Evolutionary conservation across 176 grass and related monocot species (phyloP).

Genomic region (Phyllostachys edulis): DNA sequence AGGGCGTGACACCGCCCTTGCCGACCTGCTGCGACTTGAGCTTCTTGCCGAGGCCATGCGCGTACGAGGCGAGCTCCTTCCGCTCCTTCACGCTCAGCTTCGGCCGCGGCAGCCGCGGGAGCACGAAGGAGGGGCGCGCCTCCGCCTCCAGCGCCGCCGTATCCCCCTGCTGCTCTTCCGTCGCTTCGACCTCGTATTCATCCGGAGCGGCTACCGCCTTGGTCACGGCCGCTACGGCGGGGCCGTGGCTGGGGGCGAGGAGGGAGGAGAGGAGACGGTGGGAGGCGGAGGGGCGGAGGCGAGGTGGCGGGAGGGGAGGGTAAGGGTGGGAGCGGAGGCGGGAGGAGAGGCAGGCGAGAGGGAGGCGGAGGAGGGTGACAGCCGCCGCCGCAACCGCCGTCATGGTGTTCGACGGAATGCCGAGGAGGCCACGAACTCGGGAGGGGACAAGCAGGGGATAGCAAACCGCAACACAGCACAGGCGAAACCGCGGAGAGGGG

Average conservation of each 20-base stretch:
- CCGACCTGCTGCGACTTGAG: constrained; percentile 94
- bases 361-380: constrained; percentile 47
- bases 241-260: constrained; percentile 15
- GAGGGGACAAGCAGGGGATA: constrained; percentile 30
- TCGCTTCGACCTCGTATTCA: constrained; percentile 12
- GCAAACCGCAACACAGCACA: not conserved
- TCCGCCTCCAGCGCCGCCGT: not conserved
- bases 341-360: constrained; percentile 39
- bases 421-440: not conserved
- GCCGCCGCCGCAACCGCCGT: constrained; percentile 31
- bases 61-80: constrained; percentile 86
- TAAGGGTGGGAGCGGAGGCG: constrained; percentile 18
- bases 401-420: constrained; percentile 54
- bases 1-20: constrained; percentile 72
- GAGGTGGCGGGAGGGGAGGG: constrained; percentile 18
- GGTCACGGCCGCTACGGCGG: constrained; percentile 6
- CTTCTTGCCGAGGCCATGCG: constrained; percentile 82
- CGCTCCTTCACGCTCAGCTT: constrained; percentile 88
- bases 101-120: constrained; percentile 55
- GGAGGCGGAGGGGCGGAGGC: constrained; percentile 14
- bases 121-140: constrained; percentile 22
- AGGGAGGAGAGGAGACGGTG: constrained; percentile 31
- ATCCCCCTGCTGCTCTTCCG: constrained; percentile 27
- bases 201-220: constrained; percentile 20
- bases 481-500: not conserved